Percentiles rank a stretch among this genome's conserved stretches.
Conservation (phyloP, 75 land plant species). For the Selaginella tamariscina region DNA sequence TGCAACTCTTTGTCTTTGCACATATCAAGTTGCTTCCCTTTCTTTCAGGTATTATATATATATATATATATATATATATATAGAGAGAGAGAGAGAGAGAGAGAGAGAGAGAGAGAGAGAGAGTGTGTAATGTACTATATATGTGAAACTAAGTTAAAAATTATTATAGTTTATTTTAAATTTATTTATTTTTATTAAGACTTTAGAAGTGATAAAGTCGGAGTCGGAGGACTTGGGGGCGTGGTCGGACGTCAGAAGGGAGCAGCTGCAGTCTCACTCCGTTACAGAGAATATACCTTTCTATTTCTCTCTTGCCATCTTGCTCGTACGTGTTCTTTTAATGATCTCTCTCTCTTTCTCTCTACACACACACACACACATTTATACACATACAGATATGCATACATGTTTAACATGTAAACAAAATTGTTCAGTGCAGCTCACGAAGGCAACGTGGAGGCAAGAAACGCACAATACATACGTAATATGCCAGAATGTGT, state of each 20-base stretch:
- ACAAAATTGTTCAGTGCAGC: background rate
- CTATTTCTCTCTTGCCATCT: constrained; percentile 72
- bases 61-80: too few relatives aligned
- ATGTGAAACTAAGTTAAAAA: too few relatives aligned
- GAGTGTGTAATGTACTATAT: too few relatives aligned
- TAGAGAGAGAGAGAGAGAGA: too few relatives aligned
- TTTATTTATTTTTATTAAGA: too few relatives aligned
- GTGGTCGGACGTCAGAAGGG: constrained; percentile 72
- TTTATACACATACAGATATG: too few relatives aligned
- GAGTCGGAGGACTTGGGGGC: constrained; percentile 55
- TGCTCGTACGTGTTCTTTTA: constrained; percentile 36
- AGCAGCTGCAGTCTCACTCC: constrained; percentile 50
- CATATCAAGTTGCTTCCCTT: constrained; percentile 16
- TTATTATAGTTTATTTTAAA: too few relatives aligned
- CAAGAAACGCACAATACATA: background rate
- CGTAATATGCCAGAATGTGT: background rate
- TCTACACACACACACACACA: too few relatives aligned
- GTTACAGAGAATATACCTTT: constrained; percentile 33
- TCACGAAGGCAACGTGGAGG: constrained; percentile 13
- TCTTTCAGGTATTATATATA: too few relatives aligned
- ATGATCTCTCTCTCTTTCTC: too few relatives aligned
- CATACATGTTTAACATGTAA: too few relatives aligned
- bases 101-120: too few relatives aligned
- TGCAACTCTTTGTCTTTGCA: constrained; percentile 58
- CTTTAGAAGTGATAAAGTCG: constrained; percentile 44